These are phyloP conservation scores for Aspergillus carbonarius DNA, from an alignment of 2,329 filamentous ascomycete species.

Conservation along the genomic window DNA sequence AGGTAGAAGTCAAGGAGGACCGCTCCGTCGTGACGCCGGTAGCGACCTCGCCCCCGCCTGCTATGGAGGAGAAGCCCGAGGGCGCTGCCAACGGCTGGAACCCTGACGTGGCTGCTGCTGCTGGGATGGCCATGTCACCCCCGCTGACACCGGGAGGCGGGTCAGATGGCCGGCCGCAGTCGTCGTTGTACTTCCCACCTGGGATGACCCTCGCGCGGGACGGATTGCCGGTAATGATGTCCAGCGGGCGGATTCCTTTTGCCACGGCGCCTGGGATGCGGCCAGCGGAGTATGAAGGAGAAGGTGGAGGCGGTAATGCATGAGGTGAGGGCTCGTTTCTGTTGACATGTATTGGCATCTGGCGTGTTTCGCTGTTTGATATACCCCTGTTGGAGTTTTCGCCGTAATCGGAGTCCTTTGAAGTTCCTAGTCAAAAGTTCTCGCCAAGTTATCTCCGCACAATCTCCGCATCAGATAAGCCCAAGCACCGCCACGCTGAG, in stretches of 20 bases:
- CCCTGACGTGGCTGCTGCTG: not conserved
- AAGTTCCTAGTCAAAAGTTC: no score
- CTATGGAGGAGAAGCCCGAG: not conserved
- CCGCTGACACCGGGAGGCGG: slow-evolving; percentile 26
- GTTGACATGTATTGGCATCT: not conserved
- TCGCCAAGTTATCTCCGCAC: slow-evolving; percentile 13
- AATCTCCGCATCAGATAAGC: slow-evolving; percentile 19
- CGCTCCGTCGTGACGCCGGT: slow-evolving; percentile 1
- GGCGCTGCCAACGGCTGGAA: slow-evolving; percentile 7
- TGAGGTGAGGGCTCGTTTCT: not conserved
- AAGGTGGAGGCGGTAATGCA: not conserved
- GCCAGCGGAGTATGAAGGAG: not conserved
- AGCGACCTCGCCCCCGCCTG: slow-evolving; percentile 7
- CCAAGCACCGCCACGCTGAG: slow-evolving; percentile 12
- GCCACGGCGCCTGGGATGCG: slow-evolving; percentile 1
- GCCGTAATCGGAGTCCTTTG: no score
- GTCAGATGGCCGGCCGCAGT: slow-evolving; percentile 17
- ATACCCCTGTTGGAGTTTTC: slow-evolving; percentile 14
- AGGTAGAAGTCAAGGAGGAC: not conserved
- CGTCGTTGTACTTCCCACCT: slow-evolving; percentile 31
- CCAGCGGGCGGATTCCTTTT: slow-evolving; percentile 47
- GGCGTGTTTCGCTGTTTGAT: slow-evolving; percentile 11
- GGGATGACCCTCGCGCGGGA: slow-evolving; percentile 35
- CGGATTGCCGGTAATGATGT: slow-evolving; percentile 51
- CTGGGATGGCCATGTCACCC: slow-evolving; percentile 18